phyloP scores from a whole-genome alignment of 2,329 filamentous ascomycete genomes.

The Hirsutella minnesotensis region DNA sequence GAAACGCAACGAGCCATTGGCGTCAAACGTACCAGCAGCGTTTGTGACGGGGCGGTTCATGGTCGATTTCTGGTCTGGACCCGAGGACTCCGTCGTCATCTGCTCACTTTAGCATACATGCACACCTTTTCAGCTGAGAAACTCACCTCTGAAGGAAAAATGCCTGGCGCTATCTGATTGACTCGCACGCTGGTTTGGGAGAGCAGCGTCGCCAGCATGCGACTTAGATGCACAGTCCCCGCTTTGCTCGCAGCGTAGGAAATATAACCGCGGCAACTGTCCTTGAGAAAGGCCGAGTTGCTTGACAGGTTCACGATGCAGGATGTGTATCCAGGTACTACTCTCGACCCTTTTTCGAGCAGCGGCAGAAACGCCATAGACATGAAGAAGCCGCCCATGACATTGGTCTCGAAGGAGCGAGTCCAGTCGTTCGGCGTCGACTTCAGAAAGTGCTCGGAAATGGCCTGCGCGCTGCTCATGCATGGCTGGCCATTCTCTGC shows the following conservation, averaged over 20 bases:
- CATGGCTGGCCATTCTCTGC: not conserved
- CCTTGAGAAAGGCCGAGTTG: slow-evolving; percentile 1
- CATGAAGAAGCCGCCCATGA: slow-evolving; percentile 2
- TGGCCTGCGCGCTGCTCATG: not conserved
- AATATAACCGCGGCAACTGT: not conserved
- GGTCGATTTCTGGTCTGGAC: slow-evolving; percentile 1
- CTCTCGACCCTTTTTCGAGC: not conserved
- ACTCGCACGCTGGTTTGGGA: not conserved
- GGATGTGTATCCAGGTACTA: not conserved
- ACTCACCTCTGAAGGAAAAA: not conserved
- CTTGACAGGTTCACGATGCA: slow-evolving; percentile 1
- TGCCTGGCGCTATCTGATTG: slow-evolving; percentile 1
- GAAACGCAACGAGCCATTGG: not conserved
- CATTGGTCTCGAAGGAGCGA: slow-evolving; percentile 1
- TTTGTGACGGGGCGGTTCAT: not conserved
- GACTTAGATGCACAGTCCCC: slow-evolving; percentile 1
- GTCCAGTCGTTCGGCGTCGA: slow-evolving; percentile 1
- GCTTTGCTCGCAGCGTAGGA: slow-evolving; percentile 1
- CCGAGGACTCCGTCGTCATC: slow-evolving; percentile 1
- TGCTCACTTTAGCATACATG: not conserved
- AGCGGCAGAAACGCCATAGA: slow-evolving; percentile 1
- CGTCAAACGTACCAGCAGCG: not conserved
- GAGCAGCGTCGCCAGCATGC: not conserved
- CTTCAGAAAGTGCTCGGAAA: not conserved
- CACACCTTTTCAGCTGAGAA: not conserved